Evolutionary conservation across 2,329 filamentous ascomycete genomes (phyloP), one percentile per base, ranked within the genome.

Genomic region (Aspergillus aculeatinus): DNA sequence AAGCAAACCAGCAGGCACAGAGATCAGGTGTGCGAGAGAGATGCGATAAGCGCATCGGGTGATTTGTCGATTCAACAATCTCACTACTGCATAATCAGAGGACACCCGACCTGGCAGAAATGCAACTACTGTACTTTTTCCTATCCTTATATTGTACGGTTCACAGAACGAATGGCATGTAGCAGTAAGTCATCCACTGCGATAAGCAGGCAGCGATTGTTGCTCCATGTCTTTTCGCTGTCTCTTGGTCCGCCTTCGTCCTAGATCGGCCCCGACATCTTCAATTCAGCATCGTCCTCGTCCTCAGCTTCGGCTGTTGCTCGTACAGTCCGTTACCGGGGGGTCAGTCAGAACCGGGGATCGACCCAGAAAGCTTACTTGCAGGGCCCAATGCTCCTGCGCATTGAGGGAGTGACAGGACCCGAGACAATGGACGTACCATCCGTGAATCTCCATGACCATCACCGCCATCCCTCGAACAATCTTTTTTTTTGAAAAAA

Each of bases 341-440:
- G 39, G 21, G 39, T 16, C 39, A 49, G 21, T 29, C 39, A 57
- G 50, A 44, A 48, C 57, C 39, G 27, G 25, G 48, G 64, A 65
- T 66, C 60, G 57, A 60, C 64, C 42, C 25, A 42, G 39, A 60
- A 67, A 64, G 59, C 62, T 64, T 63, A 58, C 62, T 52, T 58
- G 39, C 49, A 51, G 47, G 53, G 39, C 55, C 47, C 55, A 56
- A 55, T 52, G 25, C 52, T 60, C 58, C 42, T 54, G 48, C 58
- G 49, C 50, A 21, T 47, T 48, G 57, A 27, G 58, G 61, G 60
- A 60, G 58, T 67, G 66, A 67, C 63, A 67, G 64, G 65, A 65
- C 66, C 66, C 66, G 62, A 67, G 65, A 64, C 66, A 64, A 62
- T 66, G 66, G 66, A 58, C 60, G 63, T 66, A 57, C 62, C 63